Conservation (phyloP, 768 basidiomycete genomes). For the Tylopilus balloui region DNA sequence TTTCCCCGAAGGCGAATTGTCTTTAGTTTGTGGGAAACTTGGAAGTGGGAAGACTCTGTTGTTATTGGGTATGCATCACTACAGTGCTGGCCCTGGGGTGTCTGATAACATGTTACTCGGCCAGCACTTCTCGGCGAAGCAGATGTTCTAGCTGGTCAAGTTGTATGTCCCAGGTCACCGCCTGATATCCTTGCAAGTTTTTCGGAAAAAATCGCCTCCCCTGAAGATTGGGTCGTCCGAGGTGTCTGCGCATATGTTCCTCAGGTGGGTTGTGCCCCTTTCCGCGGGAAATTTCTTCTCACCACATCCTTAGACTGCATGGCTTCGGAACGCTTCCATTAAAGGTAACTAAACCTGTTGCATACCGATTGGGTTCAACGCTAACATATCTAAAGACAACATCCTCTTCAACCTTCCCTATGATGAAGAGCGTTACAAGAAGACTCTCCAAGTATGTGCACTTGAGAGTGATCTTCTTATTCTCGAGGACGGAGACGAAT, state of each 20-base stretch:
- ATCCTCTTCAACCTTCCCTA: constrained; percentile 79
- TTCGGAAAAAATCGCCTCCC: constrained; percentile 34
- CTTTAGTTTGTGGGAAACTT: constrained; percentile 83
- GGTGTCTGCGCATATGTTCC: constrained; percentile 88
- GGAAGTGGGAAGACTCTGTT: constrained; percentile 87
- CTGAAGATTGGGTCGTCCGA: constrained; percentile 71
- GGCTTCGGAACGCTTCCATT: constrained; percentile 67
- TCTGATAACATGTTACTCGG: constrained; percentile 7
- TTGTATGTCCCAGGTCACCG: constrained; percentile 79
- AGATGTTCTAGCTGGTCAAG: constrained; percentile 65
- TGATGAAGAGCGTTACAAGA: constrained; percentile 66
- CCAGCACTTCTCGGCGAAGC: constrained; percentile 65
- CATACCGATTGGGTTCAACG: constrained; percentile 36
- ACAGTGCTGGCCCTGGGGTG: neutral
- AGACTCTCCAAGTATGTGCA: constrained; percentile 74
- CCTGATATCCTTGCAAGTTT: constrained; percentile 72
- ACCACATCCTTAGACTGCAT: constrained; percentile 41
- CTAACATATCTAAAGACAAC: constrained; percentile 41
- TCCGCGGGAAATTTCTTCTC: constrained; percentile 3
- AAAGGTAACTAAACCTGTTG: constrained; percentile 17
- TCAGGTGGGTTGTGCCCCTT: constrained; percentile 40
- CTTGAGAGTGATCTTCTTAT: constrained; percentile 73
- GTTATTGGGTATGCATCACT: constrained; percentile 47
- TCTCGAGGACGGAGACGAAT: constrained; percentile 82
- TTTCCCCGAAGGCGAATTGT: constrained; percentile 76